Conservation (phyloP, 2,329 filamentous ascomycete species). For the Aaosphaeria pasadenensis region DNA sequence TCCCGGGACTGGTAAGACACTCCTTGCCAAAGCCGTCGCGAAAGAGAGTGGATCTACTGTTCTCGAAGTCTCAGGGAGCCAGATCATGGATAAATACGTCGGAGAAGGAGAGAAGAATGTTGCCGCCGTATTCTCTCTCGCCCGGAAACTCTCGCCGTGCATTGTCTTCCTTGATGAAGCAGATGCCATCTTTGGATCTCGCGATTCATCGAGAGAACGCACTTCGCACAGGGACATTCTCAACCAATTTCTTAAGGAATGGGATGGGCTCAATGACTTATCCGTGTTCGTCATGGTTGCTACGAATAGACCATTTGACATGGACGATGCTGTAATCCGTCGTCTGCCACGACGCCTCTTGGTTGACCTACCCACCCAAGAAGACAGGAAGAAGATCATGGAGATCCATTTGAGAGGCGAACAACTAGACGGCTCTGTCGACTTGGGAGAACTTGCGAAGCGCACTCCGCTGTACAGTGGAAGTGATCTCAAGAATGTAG, state of each 20-base stretch:
- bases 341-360: constrained; percentile 70
- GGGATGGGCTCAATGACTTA: constrained; percentile 84
- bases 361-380: constrained; percentile 67
- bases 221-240: constrained; percentile 82
- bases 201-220: constrained; percentile 63
- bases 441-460: constrained; percentile 60
- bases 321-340: constrained; percentile 84
- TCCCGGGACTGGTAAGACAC: constrained; percentile 67
- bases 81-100: constrained; percentile 94
- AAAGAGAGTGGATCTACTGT: constrained; percentile 65
- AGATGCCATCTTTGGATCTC: constrained; percentile 82
- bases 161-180: constrained; percentile 98
- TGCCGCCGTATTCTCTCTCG: constrained; percentile 83
- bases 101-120: constrained; percentile 95
- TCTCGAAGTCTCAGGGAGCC: constrained; percentile 83
- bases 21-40: constrained; percentile 63
- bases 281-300: constrained; percentile 98
- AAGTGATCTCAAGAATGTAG: constrained; percentile 79
- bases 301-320: constrained; percentile 90
- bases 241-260: constrained; percentile 95
- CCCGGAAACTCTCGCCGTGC: constrained; percentile 85
- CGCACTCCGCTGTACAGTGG: constrained; percentile 76
- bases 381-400: constrained; percentile 66
- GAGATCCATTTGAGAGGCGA: constrained; percentile 70
- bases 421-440: constrained; percentile 58